Conservation (phyloP, 1,139 yeast genomes). For the Pichia sp. region DNA sequence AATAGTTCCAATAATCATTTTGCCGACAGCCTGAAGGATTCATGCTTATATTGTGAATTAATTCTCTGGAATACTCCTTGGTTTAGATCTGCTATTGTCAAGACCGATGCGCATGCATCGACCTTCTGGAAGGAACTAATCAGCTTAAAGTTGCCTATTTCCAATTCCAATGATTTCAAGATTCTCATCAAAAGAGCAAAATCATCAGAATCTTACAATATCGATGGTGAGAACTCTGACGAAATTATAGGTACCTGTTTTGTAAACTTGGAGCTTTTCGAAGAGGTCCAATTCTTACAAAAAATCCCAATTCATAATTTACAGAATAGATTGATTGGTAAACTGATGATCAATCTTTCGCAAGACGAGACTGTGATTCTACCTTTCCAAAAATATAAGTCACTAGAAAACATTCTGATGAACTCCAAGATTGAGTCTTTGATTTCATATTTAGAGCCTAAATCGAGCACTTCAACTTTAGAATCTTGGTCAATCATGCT, state of each 20-base stretch:
- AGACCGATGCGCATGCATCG: slow-evolving; percentile 42
- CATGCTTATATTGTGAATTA: slow-evolving; percentile 51
- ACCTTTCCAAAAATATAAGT: slow-evolving; percentile 53
- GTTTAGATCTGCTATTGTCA: slow-evolving; percentile 63
- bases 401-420: slow-evolving; percentile 55
- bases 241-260: slow-evolving; percentile 47
- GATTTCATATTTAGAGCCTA: slow-evolving; percentile 41
- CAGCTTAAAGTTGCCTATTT: slow-evolving; percentile 51
- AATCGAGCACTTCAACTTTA: slow-evolving; percentile 40
- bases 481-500: slow-evolving; percentile 52
- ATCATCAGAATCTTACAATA: slow-evolving; percentile 15
- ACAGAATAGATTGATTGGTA: slow-evolving; percentile 44
- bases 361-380: slow-evolving; percentile 57
- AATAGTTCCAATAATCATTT: background rate
- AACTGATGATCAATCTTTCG: slow-evolving; percentile 50
- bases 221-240: slow-evolving; percentile 26
- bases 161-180: slow-evolving; percentile 47
- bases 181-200: slow-evolving; percentile 44
- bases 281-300: slow-evolving; percentile 30
- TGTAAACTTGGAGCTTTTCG: slow-evolving; percentile 43
- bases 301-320: slow-evolving; percentile 29
- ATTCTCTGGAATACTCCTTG: slow-evolving; percentile 64
- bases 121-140: slow-evolving; percentile 68
- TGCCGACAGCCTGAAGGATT: slow-evolving; percentile 5
- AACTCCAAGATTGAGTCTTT: slow-evolving; percentile 50